Percentiles rank a stretch among this genome's conserved stretches.
These are phyloP conservation scores for Colletotrichum musae DNA, from an alignment of 2,329 filamentous ascomycete genomes.

Conservation along the genomic window DNA sequence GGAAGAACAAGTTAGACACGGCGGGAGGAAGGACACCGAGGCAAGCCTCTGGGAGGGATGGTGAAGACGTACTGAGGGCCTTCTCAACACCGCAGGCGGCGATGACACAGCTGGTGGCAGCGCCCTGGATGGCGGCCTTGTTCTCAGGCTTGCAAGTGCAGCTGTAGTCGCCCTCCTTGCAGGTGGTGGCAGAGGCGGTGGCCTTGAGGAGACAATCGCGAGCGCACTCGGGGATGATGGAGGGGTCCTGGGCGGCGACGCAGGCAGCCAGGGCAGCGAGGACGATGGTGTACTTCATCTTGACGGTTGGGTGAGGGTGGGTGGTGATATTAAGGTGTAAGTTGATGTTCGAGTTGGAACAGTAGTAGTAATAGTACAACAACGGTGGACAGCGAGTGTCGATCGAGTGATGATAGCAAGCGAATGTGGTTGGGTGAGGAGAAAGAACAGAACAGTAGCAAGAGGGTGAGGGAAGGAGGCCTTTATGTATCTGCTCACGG, in stretches of 20 bases:
- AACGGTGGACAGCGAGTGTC: constrained; percentile 18
- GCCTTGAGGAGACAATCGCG: constrained; percentile 53
- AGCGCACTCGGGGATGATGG: constrained; percentile 52
- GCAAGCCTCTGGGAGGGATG: not conserved
- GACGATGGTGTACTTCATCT: constrained; percentile 44
- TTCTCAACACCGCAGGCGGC: constrained; percentile 52
- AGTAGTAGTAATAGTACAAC: constrained; percentile 29
- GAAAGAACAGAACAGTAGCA: not conserved
- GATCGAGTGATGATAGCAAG: not conserved
- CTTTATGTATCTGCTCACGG: constrained; percentile 32
- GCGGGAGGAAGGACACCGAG: too few species aligned
- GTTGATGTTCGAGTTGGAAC: not conserved
- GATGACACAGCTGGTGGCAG: constrained; percentile 54
- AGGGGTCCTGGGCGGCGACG: constrained; percentile 48
- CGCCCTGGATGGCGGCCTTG: constrained; percentile 50
- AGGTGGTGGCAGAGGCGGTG: constrained; percentile 50
- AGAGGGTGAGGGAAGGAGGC: constrained; percentile 24
- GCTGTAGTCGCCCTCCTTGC: constrained; percentile 49
- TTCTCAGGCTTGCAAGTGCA: constrained; percentile 53
- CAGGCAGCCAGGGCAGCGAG: constrained; percentile 52
- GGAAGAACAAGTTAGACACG: constrained; percentile 6
- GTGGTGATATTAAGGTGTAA: constrained; percentile 19
- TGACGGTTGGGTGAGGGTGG: constrained; percentile 30
- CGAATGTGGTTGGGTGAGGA: constrained; percentile 14
- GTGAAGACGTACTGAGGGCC: constrained; percentile 54